These are phyloP conservation scores for Lasiosphaeria miniovina DNA, from an alignment of 495 filamentous ascomycete species.

Conservation along the genomic window DNA sequence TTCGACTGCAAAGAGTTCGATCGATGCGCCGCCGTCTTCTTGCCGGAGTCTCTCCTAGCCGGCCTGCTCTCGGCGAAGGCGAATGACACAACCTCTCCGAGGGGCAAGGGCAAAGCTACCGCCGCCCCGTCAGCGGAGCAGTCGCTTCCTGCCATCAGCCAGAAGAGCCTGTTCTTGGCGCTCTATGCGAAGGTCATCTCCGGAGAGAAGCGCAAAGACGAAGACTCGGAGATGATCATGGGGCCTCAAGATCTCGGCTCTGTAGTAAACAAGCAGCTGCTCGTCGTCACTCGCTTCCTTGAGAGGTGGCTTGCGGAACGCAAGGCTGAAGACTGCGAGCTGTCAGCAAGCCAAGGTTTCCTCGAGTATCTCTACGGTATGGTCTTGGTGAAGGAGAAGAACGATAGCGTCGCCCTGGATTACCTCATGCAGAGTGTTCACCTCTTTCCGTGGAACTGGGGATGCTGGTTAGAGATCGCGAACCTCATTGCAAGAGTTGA, in stretches of 20 bases:
- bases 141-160: slow-evolving; percentile 57
- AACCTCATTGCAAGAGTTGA: slow-evolving; percentile 71
- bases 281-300: slow-evolving; percentile 67
- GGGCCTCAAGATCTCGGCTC: slow-evolving; percentile 85
- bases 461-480: slow-evolving; percentile 87
- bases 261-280: slow-evolving; percentile 78
- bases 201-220: slow-evolving; percentile 93
- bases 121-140: slow-evolving; percentile 17
- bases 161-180: slow-evolving; percentile 88
- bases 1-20: slow-evolving; percentile 97
- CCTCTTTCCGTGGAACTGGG: slow-evolving; percentile 90
- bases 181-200: slow-evolving; percentile 90
- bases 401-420: slow-evolving; percentile 74
- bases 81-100: slow-evolving; percentile 45
- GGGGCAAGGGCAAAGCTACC: slow-evolving; percentile 46
- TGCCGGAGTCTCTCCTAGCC: slow-evolving; percentile 68
- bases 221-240: slow-evolving; percentile 96
- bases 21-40: slow-evolving; percentile 86
- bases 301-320: slow-evolving; percentile 72
- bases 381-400: slow-evolving; percentile 85
- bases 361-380: slow-evolving; percentile 88
- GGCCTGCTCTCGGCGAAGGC: slow-evolving; percentile 54
- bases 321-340: slow-evolving; percentile 54
- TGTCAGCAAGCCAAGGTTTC: slow-evolving; percentile 73
- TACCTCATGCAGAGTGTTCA: slow-evolving; percentile 84